Evolutionary conservation across 768 basidiomycete genomes (phyloP).

Genomic region (Lactarius indigo): DNA sequence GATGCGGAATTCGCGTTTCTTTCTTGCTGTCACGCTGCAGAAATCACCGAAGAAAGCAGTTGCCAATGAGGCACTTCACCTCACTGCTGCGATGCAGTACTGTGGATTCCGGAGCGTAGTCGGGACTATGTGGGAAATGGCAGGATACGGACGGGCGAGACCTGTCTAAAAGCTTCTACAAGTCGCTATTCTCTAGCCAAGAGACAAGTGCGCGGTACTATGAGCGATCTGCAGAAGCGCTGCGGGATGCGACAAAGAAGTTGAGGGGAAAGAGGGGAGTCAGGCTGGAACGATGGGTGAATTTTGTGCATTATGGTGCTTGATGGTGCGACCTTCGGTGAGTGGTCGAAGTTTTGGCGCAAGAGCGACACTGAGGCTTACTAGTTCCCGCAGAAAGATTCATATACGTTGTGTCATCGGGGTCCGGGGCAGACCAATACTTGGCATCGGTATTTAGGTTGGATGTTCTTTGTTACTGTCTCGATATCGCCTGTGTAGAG

Average conservation of each 20-base stretch:
- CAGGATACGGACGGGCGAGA: constrained; percentile 16
- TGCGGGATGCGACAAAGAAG: constrained; percentile 6
- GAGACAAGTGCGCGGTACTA: neutral
- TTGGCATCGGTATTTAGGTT: too few relatives aligned
- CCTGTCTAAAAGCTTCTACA: constrained; percentile 15
- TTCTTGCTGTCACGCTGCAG: constrained; percentile 14
- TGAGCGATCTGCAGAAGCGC: constrained; percentile 4
- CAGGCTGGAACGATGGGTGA: constrained; percentile 15
- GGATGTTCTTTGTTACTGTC: too few relatives aligned
- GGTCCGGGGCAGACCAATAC: too few relatives aligned
- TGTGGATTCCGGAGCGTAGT: constrained; percentile 13
- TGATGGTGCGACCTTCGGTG: neutral
- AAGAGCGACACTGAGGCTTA: neutral
- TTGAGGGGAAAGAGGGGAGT: constrained; percentile 8
- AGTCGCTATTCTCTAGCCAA: neutral
- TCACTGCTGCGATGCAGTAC: constrained; percentile 23
- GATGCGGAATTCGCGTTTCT: too few relatives aligned
- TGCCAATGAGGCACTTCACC: constrained; percentile 22
- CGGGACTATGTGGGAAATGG: constrained; percentile 19
- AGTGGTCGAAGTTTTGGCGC: neutral
- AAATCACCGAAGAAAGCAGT: neutral
- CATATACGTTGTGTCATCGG: too few relatives aligned
- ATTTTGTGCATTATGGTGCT: constrained; percentile 19
- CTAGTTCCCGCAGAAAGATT: neutral
- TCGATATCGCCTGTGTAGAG: too few relatives aligned